Conservation (phyloP, 176 grass and related monocot species). For the Lolium rigidum region DNA sequence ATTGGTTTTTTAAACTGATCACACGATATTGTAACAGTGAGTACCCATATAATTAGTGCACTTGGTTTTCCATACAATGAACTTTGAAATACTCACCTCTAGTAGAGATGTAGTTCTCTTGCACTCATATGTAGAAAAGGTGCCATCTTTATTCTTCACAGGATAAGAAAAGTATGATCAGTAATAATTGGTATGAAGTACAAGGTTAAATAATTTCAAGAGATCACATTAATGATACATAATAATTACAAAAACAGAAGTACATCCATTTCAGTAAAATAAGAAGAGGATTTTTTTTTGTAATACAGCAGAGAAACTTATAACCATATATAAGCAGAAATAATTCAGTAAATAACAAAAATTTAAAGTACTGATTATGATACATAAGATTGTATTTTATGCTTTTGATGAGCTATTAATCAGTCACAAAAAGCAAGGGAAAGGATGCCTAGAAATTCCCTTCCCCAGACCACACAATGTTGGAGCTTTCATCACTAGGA, state of each 20-base stretch:
- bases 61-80: not conserved
- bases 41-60: not conserved
- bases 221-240: not conserved
- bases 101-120: slow-evolving; percentile 54
- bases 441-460: no score
- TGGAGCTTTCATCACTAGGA: no score
- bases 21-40: not conserved
- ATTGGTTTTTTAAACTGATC: not conserved
- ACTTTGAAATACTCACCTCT: slow-evolving; percentile 44
- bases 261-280: not conserved
- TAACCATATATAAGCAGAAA: not conserved
- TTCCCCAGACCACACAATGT: no score
- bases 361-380: not conserved
- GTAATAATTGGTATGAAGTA: not conserved
- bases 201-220: slow-evolving; percentile 5
- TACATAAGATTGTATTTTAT: not conserved
- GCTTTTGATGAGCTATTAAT: no score
- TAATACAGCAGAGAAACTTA: not conserved
- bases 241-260: not conserved
- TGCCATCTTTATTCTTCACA: slow-evolving; percentile 61
- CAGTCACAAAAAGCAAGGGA: not conserved
- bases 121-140: slow-evolving; percentile 51
- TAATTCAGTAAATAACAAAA: not conserved
- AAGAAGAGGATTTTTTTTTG: not conserved
- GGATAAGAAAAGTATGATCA: not conserved